Evolutionary conservation across 2,329 filamentous ascomycete species (phyloP).

Genomic region (Aspergillus flavus): DNA sequence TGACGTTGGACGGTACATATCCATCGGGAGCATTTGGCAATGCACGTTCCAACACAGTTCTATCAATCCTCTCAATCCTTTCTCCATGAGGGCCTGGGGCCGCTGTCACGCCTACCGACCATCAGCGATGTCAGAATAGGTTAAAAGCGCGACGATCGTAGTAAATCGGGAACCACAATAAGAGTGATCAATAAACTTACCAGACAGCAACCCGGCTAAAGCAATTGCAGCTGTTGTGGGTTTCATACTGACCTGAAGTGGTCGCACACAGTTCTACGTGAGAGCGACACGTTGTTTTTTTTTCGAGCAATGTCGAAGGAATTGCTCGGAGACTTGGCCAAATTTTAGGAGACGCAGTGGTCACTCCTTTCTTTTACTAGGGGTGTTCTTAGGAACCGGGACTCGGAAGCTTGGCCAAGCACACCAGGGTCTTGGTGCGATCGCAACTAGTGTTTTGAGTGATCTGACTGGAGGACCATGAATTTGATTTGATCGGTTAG

Average conservation of each 20-base stretch:
- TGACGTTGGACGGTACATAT: constrained; percentile 70
- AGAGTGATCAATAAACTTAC: constrained; percentile 11
- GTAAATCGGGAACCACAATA: not conserved
- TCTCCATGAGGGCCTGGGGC: constrained; percentile 5
- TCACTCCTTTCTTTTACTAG: constrained; percentile 1
- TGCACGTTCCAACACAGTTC: constrained; percentile 39
- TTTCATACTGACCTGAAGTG: constrained; percentile 16
- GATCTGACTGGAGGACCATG: not conserved
- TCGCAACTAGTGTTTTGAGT: constrained; percentile 8
- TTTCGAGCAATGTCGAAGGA: not conserved
- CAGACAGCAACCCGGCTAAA: constrained; percentile 20
- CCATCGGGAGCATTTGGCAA: constrained; percentile 63
- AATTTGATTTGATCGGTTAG: constrained; percentile 5
- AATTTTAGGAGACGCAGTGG: constrained; percentile 8
- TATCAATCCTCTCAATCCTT: not conserved
- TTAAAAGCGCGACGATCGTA: not conserved
- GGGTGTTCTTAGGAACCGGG: constrained; percentile 5
- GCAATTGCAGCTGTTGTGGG: constrained; percentile 13
- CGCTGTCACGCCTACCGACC: constrained; percentile 14
- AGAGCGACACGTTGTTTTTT: not conserved
- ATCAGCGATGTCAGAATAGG: not conserved
- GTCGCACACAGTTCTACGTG: not conserved
- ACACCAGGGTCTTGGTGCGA: constrained; percentile 9
- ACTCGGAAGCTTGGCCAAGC: constrained; percentile 11
- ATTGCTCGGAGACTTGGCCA: constrained; percentile 7